Evolutionary conservation across 208 protist genomes (phyloP).

Genomic region (Leishmania martiniquensis): DNA sequence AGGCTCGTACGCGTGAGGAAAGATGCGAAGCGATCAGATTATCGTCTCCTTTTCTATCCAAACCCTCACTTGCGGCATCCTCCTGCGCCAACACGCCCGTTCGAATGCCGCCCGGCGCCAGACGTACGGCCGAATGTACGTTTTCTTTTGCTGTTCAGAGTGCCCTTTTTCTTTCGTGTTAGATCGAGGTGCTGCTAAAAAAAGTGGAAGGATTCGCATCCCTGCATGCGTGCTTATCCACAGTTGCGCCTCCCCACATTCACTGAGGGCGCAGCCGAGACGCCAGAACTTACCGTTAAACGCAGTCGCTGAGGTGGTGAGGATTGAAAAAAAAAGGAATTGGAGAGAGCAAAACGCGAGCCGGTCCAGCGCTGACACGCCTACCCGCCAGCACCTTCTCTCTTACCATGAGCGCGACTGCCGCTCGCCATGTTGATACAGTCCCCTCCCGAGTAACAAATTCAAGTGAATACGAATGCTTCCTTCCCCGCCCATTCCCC

Average conservation of each 20-base stretch:
- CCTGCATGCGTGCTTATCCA: background rate
- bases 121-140: background rate
- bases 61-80: background rate
- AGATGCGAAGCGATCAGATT: background rate
- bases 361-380: too few relatives aligned
- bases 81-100: background rate
- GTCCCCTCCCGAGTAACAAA: too few relatives aligned
- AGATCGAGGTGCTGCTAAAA: background rate
- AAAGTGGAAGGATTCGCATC: background rate
- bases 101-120: background rate
- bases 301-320: background rate
- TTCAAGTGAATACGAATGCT: too few relatives aligned
- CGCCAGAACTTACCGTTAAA: background rate
- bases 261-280: too few relatives aligned
- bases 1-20: background rate
- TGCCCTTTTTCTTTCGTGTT: background rate
- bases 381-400: too few relatives aligned
- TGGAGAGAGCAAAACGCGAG: background rate
- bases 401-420: too few relatives aligned
- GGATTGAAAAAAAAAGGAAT: constrained; percentile 10
- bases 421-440: too few relatives aligned
- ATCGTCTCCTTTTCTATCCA: background rate
- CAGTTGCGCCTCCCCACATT: background rate
- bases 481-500: too few relatives aligned
- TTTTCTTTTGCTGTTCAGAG: background rate